Evolutionary conservation across 495 filamentous ascomycete species (phyloP), one percentile per base, ranked within the genome.

Genomic region (Neurospora terricola): DNA sequence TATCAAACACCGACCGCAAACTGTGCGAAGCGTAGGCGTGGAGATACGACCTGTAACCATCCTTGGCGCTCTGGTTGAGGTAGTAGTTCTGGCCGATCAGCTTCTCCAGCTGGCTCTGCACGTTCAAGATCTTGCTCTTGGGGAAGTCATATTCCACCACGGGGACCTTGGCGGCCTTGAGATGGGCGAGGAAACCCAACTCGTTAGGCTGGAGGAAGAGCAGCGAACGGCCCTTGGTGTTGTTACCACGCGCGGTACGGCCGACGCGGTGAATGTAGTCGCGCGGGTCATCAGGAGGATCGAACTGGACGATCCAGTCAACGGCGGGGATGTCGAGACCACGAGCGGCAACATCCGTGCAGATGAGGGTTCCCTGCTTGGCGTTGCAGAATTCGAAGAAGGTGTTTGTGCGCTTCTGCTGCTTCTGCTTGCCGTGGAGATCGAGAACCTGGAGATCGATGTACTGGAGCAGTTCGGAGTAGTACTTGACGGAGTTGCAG

Each of bases 381-480:
- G 96, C 94, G 80, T 99, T 99, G 83, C 92, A 94, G 85, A 98
- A 99, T 77, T 98, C 95, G 82, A 98, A 99, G 83, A 99, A 99
- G 0, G 93, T 97, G 78, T 96, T 96, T 69, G 96, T 99, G 6
- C 96, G 91, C 81, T 96, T 97, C 80, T 97, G 92, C 82, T 98
- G 96, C 83, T 98, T 98, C 83, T 97, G 93, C 82, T 98, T 97
- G 70, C 95, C 95, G 81, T 97, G 94, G 18, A 91, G 82, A 73
- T 91, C 91, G 43, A 94, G 87, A n/a, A 96, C 94, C 23, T 93
- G 95, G 9, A 98, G 87, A 81, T 99, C 96, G 73, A 98, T 98
- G 81, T 96, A 97, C 83, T 97, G 97, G 70, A 97, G 87, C 2
- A 98, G 89, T 78, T 99, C 96, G 16, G 93, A 88, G 83, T 97